Evolutionary conservation across 1,284 basidiomycete genomes (phyloP).

Genomic region (Heterobasidion occidentale): DNA sequence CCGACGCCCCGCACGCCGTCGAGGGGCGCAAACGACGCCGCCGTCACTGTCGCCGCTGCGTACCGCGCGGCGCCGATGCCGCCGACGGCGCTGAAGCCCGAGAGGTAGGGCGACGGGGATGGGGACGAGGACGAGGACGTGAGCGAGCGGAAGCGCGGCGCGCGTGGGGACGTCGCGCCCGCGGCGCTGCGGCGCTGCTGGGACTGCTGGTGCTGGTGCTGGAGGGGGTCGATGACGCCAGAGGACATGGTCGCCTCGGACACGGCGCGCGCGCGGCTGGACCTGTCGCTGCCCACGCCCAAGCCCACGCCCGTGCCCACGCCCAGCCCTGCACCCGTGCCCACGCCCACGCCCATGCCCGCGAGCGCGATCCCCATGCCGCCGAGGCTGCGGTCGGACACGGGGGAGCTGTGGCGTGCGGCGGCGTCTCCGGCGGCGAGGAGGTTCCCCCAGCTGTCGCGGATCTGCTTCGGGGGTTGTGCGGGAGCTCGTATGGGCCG

Average conservation of each 20-base stretch:
- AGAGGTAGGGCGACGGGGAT: no score
- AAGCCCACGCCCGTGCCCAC: background rate
- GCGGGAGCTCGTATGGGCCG: constrained; percentile 39
- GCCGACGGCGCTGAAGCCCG: no score
- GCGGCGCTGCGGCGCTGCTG: background rate
- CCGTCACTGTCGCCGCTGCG: no score
- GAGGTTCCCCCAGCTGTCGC: background rate
- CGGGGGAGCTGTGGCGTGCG: background rate
- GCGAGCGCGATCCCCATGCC: background rate
- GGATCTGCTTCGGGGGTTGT: background rate
- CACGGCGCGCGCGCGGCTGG: background rate
- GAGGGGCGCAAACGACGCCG: constrained; percentile 8
- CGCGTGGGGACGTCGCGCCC: background rate
- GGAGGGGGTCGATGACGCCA: background rate
- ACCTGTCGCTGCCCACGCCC: background rate
- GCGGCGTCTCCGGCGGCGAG: background rate
- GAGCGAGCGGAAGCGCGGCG: background rate
- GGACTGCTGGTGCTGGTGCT: no score
- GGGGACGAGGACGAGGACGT: background rate
- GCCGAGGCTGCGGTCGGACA: no score
- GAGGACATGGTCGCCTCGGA: background rate
- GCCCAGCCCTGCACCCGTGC: background rate
- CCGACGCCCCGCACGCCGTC: constrained; percentile 49
- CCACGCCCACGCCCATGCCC: background rate
- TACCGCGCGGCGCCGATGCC: no score